Evolutionary conservation across 371 early-diverging fungal species (phyloP).

Genomic region (Chytridium lagenaria): DNA sequence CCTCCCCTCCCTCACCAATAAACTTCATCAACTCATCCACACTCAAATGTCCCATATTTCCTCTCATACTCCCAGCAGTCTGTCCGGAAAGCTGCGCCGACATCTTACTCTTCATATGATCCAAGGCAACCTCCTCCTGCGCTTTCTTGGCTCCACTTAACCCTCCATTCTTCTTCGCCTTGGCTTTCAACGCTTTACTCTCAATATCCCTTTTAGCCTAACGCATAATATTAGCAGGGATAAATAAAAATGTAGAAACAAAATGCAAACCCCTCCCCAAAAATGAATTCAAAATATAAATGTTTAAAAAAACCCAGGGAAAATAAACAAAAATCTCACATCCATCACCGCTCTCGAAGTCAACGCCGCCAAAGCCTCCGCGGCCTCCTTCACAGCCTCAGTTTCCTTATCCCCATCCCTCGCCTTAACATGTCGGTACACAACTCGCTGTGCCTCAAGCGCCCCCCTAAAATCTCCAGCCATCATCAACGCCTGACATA

Average conservation of each 20-base stretch:
- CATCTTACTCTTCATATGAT: constrained; percentile 9
- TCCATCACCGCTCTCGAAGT: constrained; percentile 31
- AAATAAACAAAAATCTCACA: constrained; percentile 14
- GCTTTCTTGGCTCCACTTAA: no score
- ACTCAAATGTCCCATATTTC: constrained; percentile 40
- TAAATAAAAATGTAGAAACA: not conserved
- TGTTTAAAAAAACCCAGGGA: not conserved
- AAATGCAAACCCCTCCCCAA: not conserved
- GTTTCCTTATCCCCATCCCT: constrained; percentile 76
- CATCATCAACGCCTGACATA: constrained; percentile 78
- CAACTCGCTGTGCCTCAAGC: constrained; percentile 73
- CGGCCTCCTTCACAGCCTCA: constrained; percentile 48
- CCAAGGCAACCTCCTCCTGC: no score
- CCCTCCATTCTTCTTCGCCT: constrained; percentile 9
- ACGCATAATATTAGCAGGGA: not conserved
- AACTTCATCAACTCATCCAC: constrained; percentile 47
- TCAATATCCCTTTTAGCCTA: constrained; percentile 9
- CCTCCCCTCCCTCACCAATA: constrained; percentile 32
- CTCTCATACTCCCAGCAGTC: constrained; percentile 3
- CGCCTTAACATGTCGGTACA: constrained; percentile 69
- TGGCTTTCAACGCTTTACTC: no score
- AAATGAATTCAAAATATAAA: not conserved
- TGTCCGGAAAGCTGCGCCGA: constrained; percentile 1
- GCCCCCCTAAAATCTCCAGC: constrained; percentile 80
- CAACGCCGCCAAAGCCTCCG: constrained; percentile 10